Evolutionary conservation across 306 rosid genomes (phyloP).

Genomic region (Cicer cuneatum): DNA sequence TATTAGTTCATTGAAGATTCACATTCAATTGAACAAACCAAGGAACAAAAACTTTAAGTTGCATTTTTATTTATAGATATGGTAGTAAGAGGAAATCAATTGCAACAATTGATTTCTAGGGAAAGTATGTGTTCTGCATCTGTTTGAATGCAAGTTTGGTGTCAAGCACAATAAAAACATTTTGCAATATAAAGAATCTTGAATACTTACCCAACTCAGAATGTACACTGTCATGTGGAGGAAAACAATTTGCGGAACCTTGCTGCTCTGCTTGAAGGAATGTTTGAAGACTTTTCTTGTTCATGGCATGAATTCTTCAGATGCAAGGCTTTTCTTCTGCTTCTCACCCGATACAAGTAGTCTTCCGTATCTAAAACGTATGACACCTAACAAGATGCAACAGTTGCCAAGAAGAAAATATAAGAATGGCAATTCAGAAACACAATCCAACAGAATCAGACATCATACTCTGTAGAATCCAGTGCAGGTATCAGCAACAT

Average conservation of each 20-base stretch:
- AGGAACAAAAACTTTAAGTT: background rate
- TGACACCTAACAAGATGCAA: conserved; percentile 65
- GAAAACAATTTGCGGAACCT: conserved; percentile 70
- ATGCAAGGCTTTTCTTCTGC: conserved; percentile 56
- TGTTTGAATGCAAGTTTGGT: conserved; percentile 7
- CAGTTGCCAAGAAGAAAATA: conserved; percentile 30
- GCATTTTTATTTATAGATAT: background rate
- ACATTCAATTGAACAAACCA: conserved; percentile 4
- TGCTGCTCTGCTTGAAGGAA: conserved; percentile 59
- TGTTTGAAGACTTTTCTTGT: conserved; percentile 56
- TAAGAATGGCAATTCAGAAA: conserved; percentile 38
- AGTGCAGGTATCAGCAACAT: conserved; percentile 24
- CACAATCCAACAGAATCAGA: conserved; percentile 11
- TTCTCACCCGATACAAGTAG: conserved; percentile 73
- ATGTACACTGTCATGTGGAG: conserved; percentile 52
- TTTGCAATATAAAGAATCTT: conserved; percentile 22
- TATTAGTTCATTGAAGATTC: background rate
- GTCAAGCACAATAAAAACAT: conserved; percentile 25
- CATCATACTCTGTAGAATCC: conserved; percentile 7
- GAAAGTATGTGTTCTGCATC: background rate
- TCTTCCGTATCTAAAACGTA: conserved; percentile 97
- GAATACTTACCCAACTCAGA: conserved; percentile 69
- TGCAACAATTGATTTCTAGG: background rate
- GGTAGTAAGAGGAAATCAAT: conserved; percentile 29
- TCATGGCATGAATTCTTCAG: conserved; percentile 51